phyloP scores from a whole-genome alignment of 768 basidiomycete genomes.

The Cubamyces sp. region DNA sequence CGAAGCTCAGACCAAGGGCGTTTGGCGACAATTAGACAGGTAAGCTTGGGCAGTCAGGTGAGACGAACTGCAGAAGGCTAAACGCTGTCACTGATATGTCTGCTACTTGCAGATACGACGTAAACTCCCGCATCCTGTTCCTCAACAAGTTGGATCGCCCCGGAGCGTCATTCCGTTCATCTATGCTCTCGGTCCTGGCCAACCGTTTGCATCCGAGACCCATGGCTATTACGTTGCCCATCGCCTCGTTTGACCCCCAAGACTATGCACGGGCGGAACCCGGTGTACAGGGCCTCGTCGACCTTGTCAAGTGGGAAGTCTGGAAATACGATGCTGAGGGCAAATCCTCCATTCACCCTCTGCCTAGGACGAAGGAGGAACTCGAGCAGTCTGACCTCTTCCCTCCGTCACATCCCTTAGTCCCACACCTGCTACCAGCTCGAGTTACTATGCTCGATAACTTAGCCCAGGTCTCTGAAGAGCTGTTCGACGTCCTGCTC shows the following conservation, averaged over 20 bases:
- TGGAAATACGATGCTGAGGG: constrained; percentile 73
- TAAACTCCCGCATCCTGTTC: constrained; percentile 77
- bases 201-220: constrained; percentile 80
- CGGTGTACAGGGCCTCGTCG: constrained; percentile 82
- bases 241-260: constrained; percentile 72
- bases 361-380: constrained; percentile 56
- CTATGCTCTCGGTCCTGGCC: constrained; percentile 71
- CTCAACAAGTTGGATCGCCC: constrained; percentile 89
- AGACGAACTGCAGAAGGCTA: constrained; percentile 24
- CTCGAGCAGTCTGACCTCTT: constrained; percentile 49
- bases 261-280: constrained; percentile 78
- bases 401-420: constrained; percentile 64
- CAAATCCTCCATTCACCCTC: constrained; percentile 41
- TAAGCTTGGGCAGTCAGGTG: constrained; percentile 47
- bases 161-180: constrained; percentile 77
- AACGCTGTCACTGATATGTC: neutral
- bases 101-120: constrained; percentile 63
- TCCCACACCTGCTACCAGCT: constrained; percentile 67
- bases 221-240: constrained; percentile 67
- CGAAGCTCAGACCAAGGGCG: constrained; percentile 87
- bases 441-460: constrained; percentile 75
- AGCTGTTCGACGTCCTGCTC: constrained; percentile 76
- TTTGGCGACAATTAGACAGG: constrained; percentile 88
- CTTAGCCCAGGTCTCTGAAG: constrained; percentile 79
- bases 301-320: constrained; percentile 82